phyloP scores from a whole-genome alignment of 2,329 filamentous ascomycete species.

The Fusarium begoniae region DNA sequence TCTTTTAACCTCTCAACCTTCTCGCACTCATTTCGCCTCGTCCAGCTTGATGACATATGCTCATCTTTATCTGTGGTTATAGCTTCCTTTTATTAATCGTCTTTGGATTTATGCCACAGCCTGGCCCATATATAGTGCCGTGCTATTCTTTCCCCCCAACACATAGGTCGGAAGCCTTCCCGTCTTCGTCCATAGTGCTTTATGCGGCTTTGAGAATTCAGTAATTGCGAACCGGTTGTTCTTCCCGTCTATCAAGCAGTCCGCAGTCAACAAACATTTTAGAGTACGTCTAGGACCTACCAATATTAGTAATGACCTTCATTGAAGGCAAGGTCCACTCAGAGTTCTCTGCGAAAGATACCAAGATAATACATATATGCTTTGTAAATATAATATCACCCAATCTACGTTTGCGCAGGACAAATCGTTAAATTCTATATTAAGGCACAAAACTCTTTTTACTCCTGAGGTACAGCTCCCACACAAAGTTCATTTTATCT shows the following conservation, averaged over 20 bases:
- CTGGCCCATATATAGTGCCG: too few relatives aligned
- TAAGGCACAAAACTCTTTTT: background rate
- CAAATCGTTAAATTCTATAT: rapidly evolving
- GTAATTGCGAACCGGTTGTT: rapidly evolving
- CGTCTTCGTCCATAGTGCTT: too few relatives aligned
- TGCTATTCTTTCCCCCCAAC: too few relatives aligned
- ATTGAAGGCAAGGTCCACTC: too few relatives aligned
- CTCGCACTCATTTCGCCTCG: too few relatives aligned
- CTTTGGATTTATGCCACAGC: too few relatives aligned
- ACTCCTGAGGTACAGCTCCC: rapidly evolving
- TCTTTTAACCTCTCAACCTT: too few relatives aligned
- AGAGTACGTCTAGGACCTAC: rapidly evolving
- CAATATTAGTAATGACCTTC: too few relatives aligned
- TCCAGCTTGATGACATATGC: too few relatives aligned
- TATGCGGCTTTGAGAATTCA: background rate
- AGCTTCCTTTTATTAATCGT: too few relatives aligned
- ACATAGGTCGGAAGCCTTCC: background rate
- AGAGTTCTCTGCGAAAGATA: rapidly evolving
- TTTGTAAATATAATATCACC: rapidly evolving
- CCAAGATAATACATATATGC: background rate
- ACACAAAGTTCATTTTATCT: background rate
- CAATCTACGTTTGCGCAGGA: rapidly evolving
- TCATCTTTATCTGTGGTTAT: too few relatives aligned
- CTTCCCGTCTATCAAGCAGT: rapidly evolving
- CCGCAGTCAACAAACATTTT: background rate